Conservation (phyloP, 441 rosid genomes). For the Erodium trifolium region DNA sequence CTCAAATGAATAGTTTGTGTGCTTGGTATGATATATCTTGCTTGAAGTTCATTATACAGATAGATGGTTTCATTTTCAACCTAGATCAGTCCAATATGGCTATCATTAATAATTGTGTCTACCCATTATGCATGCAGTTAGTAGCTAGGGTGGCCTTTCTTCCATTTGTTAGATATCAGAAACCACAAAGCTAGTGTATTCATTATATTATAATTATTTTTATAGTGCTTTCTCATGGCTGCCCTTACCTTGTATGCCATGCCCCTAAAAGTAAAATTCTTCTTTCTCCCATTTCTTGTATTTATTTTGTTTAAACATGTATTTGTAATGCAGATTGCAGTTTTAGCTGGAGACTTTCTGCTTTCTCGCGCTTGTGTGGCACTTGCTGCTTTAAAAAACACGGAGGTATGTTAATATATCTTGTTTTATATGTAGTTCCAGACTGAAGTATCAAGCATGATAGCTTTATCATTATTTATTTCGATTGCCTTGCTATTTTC, state of each 20-base stretch:
- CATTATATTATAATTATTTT: too few relatives aligned
- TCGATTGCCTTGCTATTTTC: not conserved
- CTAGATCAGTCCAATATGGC: not conserved
- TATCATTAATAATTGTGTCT: not conserved
- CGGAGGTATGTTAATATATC: conserved; percentile 44
- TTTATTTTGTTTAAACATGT: not conserved
- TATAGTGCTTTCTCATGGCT: not conserved
- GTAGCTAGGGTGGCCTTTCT: not conserved
- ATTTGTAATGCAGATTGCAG: conserved; percentile 54
- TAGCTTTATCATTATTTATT: not conserved
- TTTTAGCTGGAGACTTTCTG: conserved; percentile 87
- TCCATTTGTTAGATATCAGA: not conserved
- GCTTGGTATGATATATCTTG: too few relatives aligned
- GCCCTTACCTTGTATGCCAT: not conserved
- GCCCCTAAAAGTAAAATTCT: not conserved
- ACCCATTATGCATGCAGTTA: not conserved
- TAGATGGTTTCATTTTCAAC: not conserved
- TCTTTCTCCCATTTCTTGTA: not conserved
- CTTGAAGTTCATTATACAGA: not conserved
- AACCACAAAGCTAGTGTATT: not conserved
- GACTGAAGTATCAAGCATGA: not conserved
- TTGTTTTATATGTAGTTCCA: not conserved
- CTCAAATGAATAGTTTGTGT: too few relatives aligned
- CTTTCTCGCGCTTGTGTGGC: conserved; percentile 87
- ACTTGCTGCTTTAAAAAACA: conserved; percentile 77